These are phyloP conservation scores for Astragalus membranaceus DNA, from an alignment of 306 rosid species.

Conservation along the genomic window DNA sequence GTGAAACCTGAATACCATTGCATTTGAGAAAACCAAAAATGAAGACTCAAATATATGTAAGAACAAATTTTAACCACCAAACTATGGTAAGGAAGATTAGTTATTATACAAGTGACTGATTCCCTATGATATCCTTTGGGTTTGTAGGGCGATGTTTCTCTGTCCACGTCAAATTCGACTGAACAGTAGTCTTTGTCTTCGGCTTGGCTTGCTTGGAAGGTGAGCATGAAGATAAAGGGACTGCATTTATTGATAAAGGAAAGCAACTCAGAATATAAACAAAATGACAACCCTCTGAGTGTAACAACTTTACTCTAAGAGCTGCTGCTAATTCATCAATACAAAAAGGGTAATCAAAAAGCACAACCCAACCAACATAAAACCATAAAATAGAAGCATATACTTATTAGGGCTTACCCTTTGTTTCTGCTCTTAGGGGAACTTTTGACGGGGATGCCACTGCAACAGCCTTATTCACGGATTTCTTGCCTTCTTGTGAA, in stretches of 20 bases:
- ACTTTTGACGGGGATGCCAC: conserved; percentile 37
- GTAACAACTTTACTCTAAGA: conserved; percentile 9
- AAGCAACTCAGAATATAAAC: conserved; percentile 19
- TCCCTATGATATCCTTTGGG: conserved; percentile 72
- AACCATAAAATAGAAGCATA: not conserved
- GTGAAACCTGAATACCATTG: conserved; percentile 59
- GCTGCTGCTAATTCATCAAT: conserved; percentile 11
- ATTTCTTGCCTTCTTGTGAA: conserved; percentile 35
- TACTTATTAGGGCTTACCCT: conserved; percentile 42
- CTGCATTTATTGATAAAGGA: conserved; percentile 30
- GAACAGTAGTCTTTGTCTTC: conserved; percentile 24
- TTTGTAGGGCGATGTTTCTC: conserved; percentile 78
- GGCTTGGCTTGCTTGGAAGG: conserved; percentile 41
- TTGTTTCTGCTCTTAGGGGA: conserved; percentile 45
- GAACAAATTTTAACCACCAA: not conserved
- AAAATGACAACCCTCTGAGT: conserved; percentile 2
- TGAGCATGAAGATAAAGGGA: conserved; percentile 32
- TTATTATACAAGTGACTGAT: conserved; percentile 75
- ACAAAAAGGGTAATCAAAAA: not conserved
- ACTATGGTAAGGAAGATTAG: conserved; percentile 19
- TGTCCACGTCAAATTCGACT: conserved; percentile 61
- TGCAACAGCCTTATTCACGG: conserved; percentile 31
- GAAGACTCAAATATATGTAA: conserved; percentile 5
- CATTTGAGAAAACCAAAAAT: conserved; percentile 23
- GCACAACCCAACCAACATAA: not conserved